These are phyloP conservation scores for Fragaria ananassa DNA, from an alignment of 306 rosid species.

Conservation along the genomic window DNA sequence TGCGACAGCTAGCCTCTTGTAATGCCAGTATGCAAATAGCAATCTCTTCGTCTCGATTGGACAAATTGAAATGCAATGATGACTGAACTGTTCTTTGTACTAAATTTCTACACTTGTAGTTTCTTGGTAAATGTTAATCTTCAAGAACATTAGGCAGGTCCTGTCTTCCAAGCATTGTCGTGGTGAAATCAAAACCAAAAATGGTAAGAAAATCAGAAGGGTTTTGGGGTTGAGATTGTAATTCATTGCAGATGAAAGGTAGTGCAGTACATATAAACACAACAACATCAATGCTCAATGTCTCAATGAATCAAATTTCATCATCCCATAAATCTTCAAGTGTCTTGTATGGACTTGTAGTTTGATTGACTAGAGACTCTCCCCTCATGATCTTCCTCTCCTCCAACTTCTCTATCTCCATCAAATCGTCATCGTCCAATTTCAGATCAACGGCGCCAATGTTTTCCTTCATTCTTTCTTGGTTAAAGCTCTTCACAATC, in stretches of 20 bases:
- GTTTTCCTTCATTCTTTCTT: constrained; percentile 68
- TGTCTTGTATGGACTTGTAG: constrained; percentile 81
- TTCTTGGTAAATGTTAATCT: not conserved
- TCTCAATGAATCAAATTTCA: constrained; percentile 30
- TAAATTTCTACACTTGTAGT: not conserved
- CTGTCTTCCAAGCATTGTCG: not conserved
- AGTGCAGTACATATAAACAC: not conserved
- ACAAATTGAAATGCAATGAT: not conserved
- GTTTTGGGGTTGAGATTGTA: not conserved
- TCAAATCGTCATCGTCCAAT: constrained; percentile 57
- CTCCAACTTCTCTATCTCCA: constrained; percentile 58
- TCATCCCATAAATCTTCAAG: constrained; percentile 74
- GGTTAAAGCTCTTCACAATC: constrained; percentile 79
- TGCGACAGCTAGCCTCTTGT: not conserved
- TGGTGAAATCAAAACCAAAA: not conserved
- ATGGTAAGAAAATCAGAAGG: not conserved
- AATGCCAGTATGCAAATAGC: not conserved
- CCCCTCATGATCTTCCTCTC: constrained; percentile 88
- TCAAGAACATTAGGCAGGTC: not conserved
- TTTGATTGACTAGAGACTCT: constrained; percentile 66
- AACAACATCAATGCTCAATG: not conserved
- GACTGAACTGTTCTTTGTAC: not conserved
- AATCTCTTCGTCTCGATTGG: not conserved
- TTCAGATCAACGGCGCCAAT: constrained; percentile 46
- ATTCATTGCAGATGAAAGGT: not conserved